Evolutionary conservation across 257 asterid genomes (phyloP).

Genomic region (Solanum raphanifolium): DNA sequence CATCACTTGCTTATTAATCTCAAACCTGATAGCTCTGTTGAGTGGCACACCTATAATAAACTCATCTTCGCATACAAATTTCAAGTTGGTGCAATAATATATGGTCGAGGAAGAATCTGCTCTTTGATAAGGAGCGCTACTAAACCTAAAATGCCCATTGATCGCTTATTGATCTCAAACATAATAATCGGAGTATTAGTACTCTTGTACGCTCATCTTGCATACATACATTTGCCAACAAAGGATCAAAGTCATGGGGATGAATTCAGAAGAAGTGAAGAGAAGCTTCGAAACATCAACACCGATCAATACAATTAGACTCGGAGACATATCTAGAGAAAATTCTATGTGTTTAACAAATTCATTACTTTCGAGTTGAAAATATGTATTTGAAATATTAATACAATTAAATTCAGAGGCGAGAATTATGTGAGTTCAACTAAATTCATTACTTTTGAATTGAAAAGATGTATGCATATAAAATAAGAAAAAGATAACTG

Average conservation of each 20-base stretch:
- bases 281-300: background rate
- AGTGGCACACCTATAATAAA: background rate
- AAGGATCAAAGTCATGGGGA: background rate
- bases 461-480: background rate
- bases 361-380: background rate
- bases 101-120: background rate
- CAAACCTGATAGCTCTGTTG: background rate
- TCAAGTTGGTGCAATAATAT: background rate
- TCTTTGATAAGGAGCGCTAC: background rate
- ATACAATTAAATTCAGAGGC: background rate
- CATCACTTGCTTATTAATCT: no score
- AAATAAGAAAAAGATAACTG: background rate
- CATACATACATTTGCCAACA: background rate
- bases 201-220: background rate
- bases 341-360: background rate
- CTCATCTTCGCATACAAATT: background rate
- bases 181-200: background rate
- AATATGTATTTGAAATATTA: background rate
- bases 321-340: background rate
- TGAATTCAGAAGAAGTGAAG: background rate
- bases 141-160: background rate
- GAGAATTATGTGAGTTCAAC: background rate
- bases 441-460: background rate
- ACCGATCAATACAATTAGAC: background rate
- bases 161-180: background rate